Evolutionary conservation across 148 eudicot species (phyloP), one percentile per base, ranked within the genome.

Genomic region (Vaccinium myrtillus): DNA sequence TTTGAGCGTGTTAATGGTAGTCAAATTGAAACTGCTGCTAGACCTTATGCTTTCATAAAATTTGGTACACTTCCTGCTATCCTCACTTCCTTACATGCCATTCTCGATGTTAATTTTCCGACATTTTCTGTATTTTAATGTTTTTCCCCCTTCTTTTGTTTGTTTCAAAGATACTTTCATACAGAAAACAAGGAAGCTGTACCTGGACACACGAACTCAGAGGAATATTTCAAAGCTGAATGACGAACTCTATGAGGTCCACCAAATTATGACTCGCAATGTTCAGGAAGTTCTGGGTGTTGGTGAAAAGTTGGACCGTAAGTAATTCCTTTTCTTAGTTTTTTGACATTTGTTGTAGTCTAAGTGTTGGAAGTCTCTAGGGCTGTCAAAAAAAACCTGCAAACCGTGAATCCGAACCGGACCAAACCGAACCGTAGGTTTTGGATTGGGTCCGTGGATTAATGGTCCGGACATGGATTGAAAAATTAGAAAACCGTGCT

Each of bases 221-320:
- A 86, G 99, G 80, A 96, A 96, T 88, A 94, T 96, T 74, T 65
- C 98, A 80, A 96, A 96, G 88, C 86, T 96, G 91, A 96, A 95
- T 84, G 99, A 96, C 84, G 99, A 96, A 87, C 97, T 94, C 73
- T 93, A 94, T 88, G 99, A 96, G 90, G 98, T 96, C 84, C 99
- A 96, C 87, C 99, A 96, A 87, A 92, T 96, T 82, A 96, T 94
- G 99, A 96, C 99, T 50, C 95, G 98, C 65, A 96, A 96, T 90
- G 99, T 96, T 59, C 99, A 96, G 77, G 99, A 96, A 87, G 99
- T 96, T 88, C 95, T 96, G 81, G 99, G 99, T 86, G 98, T 96
- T 84, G 99, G 99, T 87, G 99, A 96, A 96, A 96, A 96, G 88
- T 84, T 96, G 91, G 98, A 96, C 83, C 99, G 98, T 96, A 93